Evolutionary conservation across 768 basidiomycete genomes (phyloP).

Genomic region (Leccinum sublutescens): DNA sequence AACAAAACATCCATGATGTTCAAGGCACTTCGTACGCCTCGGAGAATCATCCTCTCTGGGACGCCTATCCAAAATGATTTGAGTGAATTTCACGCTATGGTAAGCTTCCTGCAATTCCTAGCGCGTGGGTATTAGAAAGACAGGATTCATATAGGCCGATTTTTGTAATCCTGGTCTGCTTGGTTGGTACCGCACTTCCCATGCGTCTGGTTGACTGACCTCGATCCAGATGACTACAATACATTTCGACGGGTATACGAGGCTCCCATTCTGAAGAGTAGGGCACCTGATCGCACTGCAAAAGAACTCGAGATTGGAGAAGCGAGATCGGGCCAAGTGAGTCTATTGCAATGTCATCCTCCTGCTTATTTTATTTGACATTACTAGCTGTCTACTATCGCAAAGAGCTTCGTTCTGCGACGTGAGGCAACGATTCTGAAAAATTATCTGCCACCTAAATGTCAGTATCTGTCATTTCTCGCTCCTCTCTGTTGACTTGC

Average conservation of each 20-base stretch:
- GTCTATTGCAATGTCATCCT: slow-evolving; percentile 1
- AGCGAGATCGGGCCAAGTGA: slow-evolving; percentile 74
- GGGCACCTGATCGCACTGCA: slow-evolving; percentile 68
- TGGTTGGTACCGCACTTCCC: slow-evolving; percentile 41
- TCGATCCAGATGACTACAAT: slow-evolving; percentile 61
- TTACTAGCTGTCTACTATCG: slow-evolving; percentile 62
- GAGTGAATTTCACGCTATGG: slow-evolving; percentile 96
- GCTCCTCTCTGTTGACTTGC: background rate
- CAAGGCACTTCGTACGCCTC: slow-evolving; percentile 66
- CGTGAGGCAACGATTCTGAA: slow-evolving; percentile 81
- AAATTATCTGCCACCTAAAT: slow-evolving; percentile 87
- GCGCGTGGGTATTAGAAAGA: background rate
- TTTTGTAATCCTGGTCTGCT: slow-evolving; percentile 94
- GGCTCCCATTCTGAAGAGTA: slow-evolving; percentile 79
- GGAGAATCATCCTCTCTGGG: slow-evolving; percentile 88
- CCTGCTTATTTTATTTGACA: background rate
- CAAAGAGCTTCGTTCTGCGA: slow-evolving; percentile 87
- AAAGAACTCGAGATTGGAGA: slow-evolving; percentile 79
- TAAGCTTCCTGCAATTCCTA: slow-evolving; percentile 33
- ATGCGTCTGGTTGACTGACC: background rate
- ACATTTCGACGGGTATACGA: slow-evolving; percentile 84
- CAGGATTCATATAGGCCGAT: slow-evolving; percentile 54
- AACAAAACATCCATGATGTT: slow-evolving; percentile 91
- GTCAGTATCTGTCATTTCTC: slow-evolving; percentile 43
- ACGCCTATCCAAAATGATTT: slow-evolving; percentile 98